phyloP scores from a whole-genome alignment of 139 green algal genomes.

The Chlamydomonas sphaeroides region DNA sequence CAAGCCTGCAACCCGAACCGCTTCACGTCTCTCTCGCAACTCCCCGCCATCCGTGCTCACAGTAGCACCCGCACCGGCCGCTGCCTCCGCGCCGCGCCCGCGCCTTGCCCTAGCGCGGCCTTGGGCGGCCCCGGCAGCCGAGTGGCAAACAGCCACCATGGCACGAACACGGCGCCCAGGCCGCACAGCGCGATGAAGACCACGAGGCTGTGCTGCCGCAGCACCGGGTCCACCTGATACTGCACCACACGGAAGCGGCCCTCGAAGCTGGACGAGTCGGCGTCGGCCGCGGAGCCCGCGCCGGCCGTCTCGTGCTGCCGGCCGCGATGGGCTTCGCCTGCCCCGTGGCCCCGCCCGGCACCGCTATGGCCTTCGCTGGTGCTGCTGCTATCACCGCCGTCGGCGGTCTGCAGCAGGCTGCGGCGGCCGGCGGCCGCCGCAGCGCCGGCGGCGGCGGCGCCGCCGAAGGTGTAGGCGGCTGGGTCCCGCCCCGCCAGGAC shows the following conservation, averaged over 20 bases:
- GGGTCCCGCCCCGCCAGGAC: background rate
- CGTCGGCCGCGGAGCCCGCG: background rate
- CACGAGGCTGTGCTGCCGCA: constrained; percentile 31
- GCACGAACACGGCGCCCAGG: constrained; percentile 25
- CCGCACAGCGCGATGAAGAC: constrained; percentile 10
- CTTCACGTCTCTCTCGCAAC: too few relatives aligned
- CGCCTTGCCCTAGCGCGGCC: background rate
- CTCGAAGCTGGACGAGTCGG: background rate
- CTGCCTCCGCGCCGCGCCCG: background rate
- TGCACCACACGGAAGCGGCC: background rate
- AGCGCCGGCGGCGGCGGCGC: too few relatives aligned
- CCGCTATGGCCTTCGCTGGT: too few relatives aligned
- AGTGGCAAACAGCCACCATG: constrained; percentile 1
- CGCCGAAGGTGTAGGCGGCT: background rate
- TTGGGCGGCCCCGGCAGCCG: background rate
- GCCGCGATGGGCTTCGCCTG: too few relatives aligned
- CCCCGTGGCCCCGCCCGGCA: too few relatives aligned
- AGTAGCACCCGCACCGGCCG: background rate
- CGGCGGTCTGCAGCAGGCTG: too few relatives aligned
- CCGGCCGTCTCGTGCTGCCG: too few relatives aligned
- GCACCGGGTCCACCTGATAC: constrained; percentile 23
- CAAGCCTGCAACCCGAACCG: too few relatives aligned
- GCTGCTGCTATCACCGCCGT: background rate
- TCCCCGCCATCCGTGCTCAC: too few relatives aligned
- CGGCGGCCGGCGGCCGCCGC: too few relatives aligned